Evolutionary conservation across 805 yeast genomes (phyloP), one percentile per base, ranked within the genome.

Genomic region (Myxozyma kluyveri): DNA sequence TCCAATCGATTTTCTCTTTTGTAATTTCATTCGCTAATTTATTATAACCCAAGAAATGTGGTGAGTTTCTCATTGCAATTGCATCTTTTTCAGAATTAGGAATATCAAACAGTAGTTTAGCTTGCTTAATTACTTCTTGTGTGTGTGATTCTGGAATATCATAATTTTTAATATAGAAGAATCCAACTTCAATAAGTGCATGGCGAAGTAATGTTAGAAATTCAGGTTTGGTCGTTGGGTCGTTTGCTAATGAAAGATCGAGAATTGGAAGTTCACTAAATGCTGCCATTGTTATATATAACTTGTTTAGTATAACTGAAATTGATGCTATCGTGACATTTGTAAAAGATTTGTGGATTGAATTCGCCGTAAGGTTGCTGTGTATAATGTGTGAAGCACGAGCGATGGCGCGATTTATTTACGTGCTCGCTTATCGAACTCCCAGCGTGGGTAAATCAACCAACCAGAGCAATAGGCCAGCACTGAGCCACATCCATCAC

Each of bases 41-140:
- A 27, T 80, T 75, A 69, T 75, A 82, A 3, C 83, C 86, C 61
- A 75, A 72, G 58, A 82, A 81, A 59, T 81, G 83, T 4, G 81
- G 80, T 55, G 77, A 78, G 57, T 73, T 70, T 42, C 70, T 75
- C 86, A 77, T 80, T 41, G 75, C 83, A 50, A 74, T 71, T 41
- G 68, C 67, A 41, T 57, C 52, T 64, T 79, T 79, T 57, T 73
- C 74, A 18, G 71, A 70, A 22, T 68, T 67, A 1, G 82, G 79
- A 27, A 78, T 65, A 0, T 68, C 72, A 60, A 81, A 81, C 51
- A 78, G 73, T 4, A 68, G 64, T 9, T 68, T 62, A 0, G 79
- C 65, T 50, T 75, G 70, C n/a, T 60, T 60, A 50, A 70, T 69
- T 37, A 80, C 68, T 10, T 63, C 63, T 21, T 63, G 66, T 3